These are phyloP conservation scores for Tritrichomonas musculus DNA, from an alignment of 208 protist species.

Conservation along the genomic window DNA sequence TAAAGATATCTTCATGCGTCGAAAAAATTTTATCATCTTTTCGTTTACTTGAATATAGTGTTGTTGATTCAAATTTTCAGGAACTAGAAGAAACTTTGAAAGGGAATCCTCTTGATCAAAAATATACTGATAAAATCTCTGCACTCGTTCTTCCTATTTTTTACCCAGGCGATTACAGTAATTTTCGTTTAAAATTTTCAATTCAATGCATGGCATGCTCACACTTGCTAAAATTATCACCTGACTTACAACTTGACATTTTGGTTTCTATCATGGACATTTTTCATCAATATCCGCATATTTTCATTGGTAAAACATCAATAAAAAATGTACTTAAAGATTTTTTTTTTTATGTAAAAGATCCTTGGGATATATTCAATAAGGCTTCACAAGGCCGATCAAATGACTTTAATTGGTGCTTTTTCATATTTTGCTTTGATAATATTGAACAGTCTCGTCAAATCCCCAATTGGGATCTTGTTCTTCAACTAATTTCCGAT, in stretches of 20 bases:
- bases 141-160: neutral
- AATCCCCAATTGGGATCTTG: neutral
- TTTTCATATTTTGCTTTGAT: neutral
- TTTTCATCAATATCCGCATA: neutral
- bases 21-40: no score
- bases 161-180: neutral
- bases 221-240: neutral
- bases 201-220: neutral
- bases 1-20: no score
- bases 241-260: neutral
- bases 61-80: no score
- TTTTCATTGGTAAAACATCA: neutral
- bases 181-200: neutral
- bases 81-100: no score
- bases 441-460: neutral
- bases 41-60: no score
- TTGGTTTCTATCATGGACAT: neutral
- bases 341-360: neutral
- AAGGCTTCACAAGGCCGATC: neutral
- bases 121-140: neutral
- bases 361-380: neutral
- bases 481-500: neutral
- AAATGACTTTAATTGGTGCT: neutral
- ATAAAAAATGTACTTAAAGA: neutral
- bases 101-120: neutral